Base-by-base conservation (phyloP, 2,329 filamentous ascomycete genomes). In the Talaromyces sp. region DNA sequence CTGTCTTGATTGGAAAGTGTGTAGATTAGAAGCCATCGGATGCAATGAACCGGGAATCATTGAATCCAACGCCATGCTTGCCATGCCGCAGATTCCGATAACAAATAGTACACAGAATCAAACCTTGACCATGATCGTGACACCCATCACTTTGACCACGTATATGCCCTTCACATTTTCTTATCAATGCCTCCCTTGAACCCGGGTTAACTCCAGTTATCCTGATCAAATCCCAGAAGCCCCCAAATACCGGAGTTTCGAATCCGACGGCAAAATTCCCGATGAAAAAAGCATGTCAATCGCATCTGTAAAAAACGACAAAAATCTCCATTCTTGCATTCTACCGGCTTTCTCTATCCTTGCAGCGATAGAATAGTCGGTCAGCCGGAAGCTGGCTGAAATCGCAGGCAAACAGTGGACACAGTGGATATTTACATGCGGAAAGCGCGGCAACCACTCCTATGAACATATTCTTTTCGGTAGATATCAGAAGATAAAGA, bases 401-500 rank as follows among this genome's bases (percentile, higher is more conserved):
- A 48, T 15, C 43, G n/a, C 25, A 19, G 31, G n/a, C 3, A 15
- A 28, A 48, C 45, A 17, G 45, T 48, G 45, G 45, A n/a, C 45
- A 35, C 11, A 11, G 45, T 48, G 45, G 45, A 43, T 28, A 36
- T 28, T 46, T 46, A 22, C 28, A 28, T 45, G 53, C 53, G 53
- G 53, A 22, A 55, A 55, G 31, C 53, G 53, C 53, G 53, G 40
- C 46, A 45, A 21, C 25, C 8, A 9, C n/a, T 15, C 11, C 45
- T 36, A 37, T 36, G 22, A 36, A 15, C 5, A 35, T 55, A 36
- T 46, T 46, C 45, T 10, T 13, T n/a, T 25, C 9, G 28, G 28
- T n/a, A n/a, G 33, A 33, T 33, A 33, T 15, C 28, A 48, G 28
- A 48, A 48, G 10, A 48, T 48, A 48, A 17, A 21, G 25, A 19